Percentiles rank a stretch among this genome's conserved stretches.
phyloP scores from a whole-genome alignment of 2,329 filamentous ascomycete species.

The Grosmannia penicillata region DNA sequence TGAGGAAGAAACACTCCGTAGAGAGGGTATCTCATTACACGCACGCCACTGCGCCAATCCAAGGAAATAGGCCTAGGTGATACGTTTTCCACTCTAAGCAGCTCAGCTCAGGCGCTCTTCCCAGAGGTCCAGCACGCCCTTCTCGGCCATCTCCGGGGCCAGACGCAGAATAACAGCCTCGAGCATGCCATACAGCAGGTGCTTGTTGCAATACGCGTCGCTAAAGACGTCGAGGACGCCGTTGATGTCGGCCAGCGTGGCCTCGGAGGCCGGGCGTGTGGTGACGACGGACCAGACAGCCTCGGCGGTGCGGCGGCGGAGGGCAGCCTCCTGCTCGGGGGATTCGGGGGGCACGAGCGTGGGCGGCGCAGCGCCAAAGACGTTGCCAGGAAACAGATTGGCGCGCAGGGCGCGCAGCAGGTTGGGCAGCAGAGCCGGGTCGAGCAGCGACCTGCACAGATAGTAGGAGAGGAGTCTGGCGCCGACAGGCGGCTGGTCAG shows the following conservation, averaged over 20 bases:
- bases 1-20: neutral
- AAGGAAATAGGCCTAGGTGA: too few species aligned
- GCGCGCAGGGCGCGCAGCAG: constrained; percentile 58
- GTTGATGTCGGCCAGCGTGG: constrained; percentile 42
- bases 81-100: neutral
- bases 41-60: too few species aligned
- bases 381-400: constrained; percentile 76
- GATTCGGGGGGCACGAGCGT: constrained; percentile 44
- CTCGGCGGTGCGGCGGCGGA: constrained; percentile 27
- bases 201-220: constrained; percentile 84
- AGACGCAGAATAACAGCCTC: constrained; percentile 71
- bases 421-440: constrained; percentile 48
- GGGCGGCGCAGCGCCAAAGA: constrained; percentile 41
- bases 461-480: constrained; percentile 42
- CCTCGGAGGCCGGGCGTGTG: constrained; percentile 1
- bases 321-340: constrained; percentile 42
- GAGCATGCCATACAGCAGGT: constrained; percentile 68
- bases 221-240: constrained; percentile 58
- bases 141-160: constrained; percentile 69
- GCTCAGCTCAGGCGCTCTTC: constrained; percentile 45
- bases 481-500: neutral
- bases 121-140: constrained; percentile 56
- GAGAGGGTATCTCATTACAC: neutral
- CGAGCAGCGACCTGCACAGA: constrained; percentile 41
- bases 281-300: neutral